phyloP scores from a whole-genome alignment of 2,329 filamentous ascomycete genomes.

The Alternaria longipes region DNA sequence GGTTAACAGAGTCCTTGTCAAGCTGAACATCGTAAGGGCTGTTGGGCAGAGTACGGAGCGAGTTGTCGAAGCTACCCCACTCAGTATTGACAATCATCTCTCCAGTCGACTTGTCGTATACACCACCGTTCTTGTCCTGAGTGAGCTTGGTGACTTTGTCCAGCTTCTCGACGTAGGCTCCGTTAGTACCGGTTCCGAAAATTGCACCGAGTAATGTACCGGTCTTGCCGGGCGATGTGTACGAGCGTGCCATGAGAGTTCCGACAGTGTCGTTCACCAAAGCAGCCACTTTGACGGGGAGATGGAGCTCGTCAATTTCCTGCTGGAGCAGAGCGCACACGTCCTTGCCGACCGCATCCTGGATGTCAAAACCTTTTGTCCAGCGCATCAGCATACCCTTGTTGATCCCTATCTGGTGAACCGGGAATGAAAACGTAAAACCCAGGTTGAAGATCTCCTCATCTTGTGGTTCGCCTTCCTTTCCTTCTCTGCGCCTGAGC shows the following conservation, averaged over 20 bases:
- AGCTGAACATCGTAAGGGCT: constrained; percentile 83
- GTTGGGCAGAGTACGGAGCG: constrained; percentile 84
- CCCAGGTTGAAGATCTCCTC: constrained; percentile 89
- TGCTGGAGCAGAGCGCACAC: constrained; percentile 88
- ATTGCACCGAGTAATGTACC: constrained; percentile 93
- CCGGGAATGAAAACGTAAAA: constrained; percentile 99
- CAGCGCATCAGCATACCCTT: constrained; percentile 92
- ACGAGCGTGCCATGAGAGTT: constrained; percentile 96
- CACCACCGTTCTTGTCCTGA: constrained; percentile 54
- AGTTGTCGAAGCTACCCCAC: constrained; percentile 98
- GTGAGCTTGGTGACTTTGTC: constrained; percentile 81
- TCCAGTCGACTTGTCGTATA: constrained; percentile 81
- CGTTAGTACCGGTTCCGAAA: constrained; percentile 97
- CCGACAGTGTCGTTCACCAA: constrained; percentile 98
- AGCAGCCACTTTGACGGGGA: constrained; percentile 94
- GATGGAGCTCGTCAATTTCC: constrained; percentile 84
- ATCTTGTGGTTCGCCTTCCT: constrained; percentile 65
- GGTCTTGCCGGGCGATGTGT: constrained; percentile 87
- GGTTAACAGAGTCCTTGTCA: constrained; percentile 84
- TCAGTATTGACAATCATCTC: constrained; percentile 99
- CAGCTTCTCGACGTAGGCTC: constrained; percentile 94
- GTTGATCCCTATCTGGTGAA: constrained; percentile 93
- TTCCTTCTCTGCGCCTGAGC: constrained; percentile 69
- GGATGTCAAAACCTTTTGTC: constrained; percentile 98
- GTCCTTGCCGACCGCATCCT: constrained; percentile 92